These are phyloP conservation scores for Setaria italica DNA, from an alignment of 202 grass and related monocot genomes.

Conservation along the genomic window DNA sequence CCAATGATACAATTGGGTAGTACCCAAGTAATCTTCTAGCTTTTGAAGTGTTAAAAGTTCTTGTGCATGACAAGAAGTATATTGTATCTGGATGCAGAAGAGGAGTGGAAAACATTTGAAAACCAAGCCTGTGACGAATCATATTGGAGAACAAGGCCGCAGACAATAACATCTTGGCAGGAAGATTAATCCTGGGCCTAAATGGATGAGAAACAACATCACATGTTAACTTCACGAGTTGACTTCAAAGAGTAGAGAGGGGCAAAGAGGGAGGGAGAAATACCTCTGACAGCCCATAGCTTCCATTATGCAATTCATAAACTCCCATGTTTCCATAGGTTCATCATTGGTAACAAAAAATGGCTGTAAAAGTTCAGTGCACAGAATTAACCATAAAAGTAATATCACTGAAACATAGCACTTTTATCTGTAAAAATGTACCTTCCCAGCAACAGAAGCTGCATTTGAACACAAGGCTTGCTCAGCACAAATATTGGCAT, in stretches of 20 bases:
- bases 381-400: constrained; percentile 35
- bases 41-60: constrained; percentile 85
- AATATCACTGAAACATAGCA: constrained; percentile 15
- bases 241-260: not conserved
- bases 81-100: constrained; percentile 60
- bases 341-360: constrained; percentile 91
- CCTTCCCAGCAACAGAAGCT: constrained; percentile 81
- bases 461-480: constrained; percentile 71
- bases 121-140: constrained; percentile 54
- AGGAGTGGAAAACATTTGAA: constrained; percentile 48
- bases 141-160: constrained; percentile 52
- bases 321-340: constrained; percentile 83
- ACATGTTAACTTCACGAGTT: constrained; percentile 49
- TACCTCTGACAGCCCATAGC: constrained; percentile 86
- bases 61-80: constrained; percentile 68
- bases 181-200: constrained; percentile 83
- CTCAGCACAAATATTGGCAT: constrained; percentile 85
- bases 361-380: constrained; percentile 51
- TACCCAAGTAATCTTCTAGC: constrained; percentile 77
- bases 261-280: constrained; percentile 22
- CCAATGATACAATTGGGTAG: constrained; percentile 69
- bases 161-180: constrained; percentile 60
- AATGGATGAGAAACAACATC: constrained; percentile 51
- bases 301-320: constrained; percentile 82
- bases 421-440: constrained; percentile 47